These are phyloP conservation scores for Pseudocercospora ulei DNA, from an alignment of 2,329 filamentous ascomycete genomes.

Conservation along the genomic window DNA sequence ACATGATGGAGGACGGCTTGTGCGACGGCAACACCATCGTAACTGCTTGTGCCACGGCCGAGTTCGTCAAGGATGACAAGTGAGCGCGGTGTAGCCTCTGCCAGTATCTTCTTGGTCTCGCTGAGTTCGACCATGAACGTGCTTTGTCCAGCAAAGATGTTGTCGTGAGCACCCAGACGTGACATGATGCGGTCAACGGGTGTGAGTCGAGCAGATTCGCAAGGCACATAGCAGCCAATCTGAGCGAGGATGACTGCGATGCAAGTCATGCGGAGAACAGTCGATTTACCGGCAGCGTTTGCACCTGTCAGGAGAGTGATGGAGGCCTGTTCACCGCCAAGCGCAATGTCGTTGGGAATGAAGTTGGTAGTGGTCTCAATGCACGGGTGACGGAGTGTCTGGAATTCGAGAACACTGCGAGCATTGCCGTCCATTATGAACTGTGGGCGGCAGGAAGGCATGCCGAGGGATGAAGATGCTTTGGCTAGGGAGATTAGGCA, in stretches of 20 bases:
- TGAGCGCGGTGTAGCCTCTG: slow-evolving; percentile 84
- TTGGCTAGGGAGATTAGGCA: slow-evolving; percentile 89
- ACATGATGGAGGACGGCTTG: slow-evolving; percentile 96
- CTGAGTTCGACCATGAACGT: slow-evolving; percentile 97
- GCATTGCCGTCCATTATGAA: slow-evolving; percentile 65
- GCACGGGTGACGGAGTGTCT: slow-evolving; percentile 87
- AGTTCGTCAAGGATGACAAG: slow-evolving; percentile 96
- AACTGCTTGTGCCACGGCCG: slow-evolving; percentile 85
- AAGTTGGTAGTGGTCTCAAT: slow-evolving; percentile 86
- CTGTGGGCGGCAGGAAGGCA: slow-evolving; percentile 77
- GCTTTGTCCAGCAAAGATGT: slow-evolving; percentile 94
- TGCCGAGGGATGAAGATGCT: slow-evolving; percentile 70
- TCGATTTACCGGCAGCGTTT: slow-evolving; percentile 95
- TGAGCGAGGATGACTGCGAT: slow-evolving; percentile 96
- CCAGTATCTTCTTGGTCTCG: slow-evolving; percentile 95
- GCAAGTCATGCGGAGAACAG: slow-evolving; percentile 91
- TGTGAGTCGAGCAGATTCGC: slow-evolving; percentile 68
- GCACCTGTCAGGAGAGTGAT: slow-evolving; percentile 89
- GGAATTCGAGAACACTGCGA: slow-evolving; percentile 79
- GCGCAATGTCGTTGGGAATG: slow-evolving; percentile 84
- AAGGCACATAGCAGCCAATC: slow-evolving; percentile 86
- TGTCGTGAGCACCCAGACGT: slow-evolving; percentile 91
- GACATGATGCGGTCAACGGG: slow-evolving; percentile 98
- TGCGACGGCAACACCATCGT: slow-evolving; percentile 92
- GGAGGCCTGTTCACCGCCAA: slow-evolving; percentile 71